phyloP scores from a whole-genome alignment of 768 basidiomycete species.

The Leccinum boreale region DNA sequence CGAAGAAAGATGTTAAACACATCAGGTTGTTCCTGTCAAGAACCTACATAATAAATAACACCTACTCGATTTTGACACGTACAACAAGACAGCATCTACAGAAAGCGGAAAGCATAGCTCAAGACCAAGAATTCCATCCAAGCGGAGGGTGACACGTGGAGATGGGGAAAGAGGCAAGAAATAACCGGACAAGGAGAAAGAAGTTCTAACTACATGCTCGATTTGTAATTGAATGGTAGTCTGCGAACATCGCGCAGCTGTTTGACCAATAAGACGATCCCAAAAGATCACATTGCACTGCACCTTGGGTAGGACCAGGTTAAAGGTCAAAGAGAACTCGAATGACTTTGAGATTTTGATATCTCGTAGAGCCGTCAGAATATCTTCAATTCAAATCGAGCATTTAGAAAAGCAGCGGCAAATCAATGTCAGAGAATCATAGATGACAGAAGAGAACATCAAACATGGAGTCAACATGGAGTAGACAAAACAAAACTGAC shows the following conservation, averaged over 20 bases:
- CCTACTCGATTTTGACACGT: not conserved
- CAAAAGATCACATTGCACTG: conserved; percentile 15
- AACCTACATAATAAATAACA: conserved; percentile 6
- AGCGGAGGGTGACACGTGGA: not conserved
- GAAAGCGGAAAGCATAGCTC: conserved; percentile 6
- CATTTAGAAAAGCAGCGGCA: not conserved
- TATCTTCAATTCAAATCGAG: conserved; percentile 23
- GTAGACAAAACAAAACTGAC: conserved; percentile 4
- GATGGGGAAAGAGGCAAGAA: not conserved
- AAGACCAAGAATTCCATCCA: not conserved
- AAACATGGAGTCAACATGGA: conserved; percentile 1
- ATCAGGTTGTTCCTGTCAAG: not conserved
- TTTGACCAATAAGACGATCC: conserved; percentile 34
- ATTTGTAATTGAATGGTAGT: conserved; percentile 20
- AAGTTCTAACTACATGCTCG: not conserved
- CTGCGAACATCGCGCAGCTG: conserved; percentile 15
- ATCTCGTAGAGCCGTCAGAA: conserved; percentile 25
- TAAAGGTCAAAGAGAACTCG: conserved; percentile 32
- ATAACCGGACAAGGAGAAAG: not conserved
- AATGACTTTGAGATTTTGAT: conserved; percentile 15
- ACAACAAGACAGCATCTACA: conserved; percentile 4
- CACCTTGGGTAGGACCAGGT: conserved; percentile 19
- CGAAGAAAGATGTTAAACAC: not conserved
- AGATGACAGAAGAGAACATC: conserved; percentile 11
- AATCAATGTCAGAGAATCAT: conserved; percentile 6